These are phyloP conservation scores for Aspergillus chevalieri DNA, from an alignment of 2,329 filamentous ascomycete genomes.

Conservation along the genomic window DNA sequence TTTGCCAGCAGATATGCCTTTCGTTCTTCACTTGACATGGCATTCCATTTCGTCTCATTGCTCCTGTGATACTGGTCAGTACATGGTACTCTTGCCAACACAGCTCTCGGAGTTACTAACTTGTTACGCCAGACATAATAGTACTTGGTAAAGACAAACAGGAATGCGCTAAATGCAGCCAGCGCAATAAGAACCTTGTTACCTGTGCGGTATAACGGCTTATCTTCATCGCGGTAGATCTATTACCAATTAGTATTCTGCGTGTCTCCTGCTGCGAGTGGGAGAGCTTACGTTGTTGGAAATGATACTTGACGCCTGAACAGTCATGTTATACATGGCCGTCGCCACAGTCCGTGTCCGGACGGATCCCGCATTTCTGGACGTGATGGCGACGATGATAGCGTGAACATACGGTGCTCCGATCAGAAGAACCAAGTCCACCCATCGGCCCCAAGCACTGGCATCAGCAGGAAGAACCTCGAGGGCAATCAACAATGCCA, in stretches of 20 bases:
- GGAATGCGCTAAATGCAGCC: conserved; percentile 42
- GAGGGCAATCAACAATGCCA: conserved; percentile 49
- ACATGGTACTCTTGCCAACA: neutral
- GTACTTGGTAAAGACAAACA: conserved; percentile 43
- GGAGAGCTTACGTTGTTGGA: conserved; percentile 29
- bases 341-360: conserved; percentile 38
- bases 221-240: conserved; percentile 52
- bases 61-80: conserved; percentile 13
- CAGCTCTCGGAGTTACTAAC: conserved; percentile 16
- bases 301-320: conserved; percentile 39
- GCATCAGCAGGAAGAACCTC: conserved; percentile 44
- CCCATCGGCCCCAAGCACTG: conserved; percentile 49
- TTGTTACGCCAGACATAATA: conserved; percentile 39
- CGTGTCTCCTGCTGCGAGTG: neutral
- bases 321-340: conserved; percentile 44
- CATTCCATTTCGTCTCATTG: conserved; percentile 33
- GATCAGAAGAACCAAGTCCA: conserved; percentile 47
- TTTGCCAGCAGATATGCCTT: conserved; percentile 34
- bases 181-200: conserved; percentile 54
- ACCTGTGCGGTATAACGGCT: conserved; percentile 52
- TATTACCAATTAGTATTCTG: conserved; percentile 21
- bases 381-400: conserved; percentile 43
- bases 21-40: conserved; percentile 35
- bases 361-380: conserved; percentile 39
- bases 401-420: conserved; percentile 56